Evolutionary conservation across 2,329 filamentous ascomycete genomes (phyloP).

Genomic region (Aspergillus fumigatiaffinis): DNA sequence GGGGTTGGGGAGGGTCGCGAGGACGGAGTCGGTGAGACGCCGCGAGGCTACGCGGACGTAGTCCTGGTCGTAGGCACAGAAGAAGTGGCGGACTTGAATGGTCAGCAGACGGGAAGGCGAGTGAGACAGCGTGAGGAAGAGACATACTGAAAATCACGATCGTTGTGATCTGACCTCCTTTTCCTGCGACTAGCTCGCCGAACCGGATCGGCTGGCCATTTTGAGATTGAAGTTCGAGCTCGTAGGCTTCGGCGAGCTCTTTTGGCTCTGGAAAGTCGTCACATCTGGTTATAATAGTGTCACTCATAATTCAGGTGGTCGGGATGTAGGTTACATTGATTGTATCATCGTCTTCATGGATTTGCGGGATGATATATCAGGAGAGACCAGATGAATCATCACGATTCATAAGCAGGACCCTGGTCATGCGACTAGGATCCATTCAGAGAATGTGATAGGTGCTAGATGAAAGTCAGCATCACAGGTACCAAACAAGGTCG

Average conservation of each 20-base stretch:
- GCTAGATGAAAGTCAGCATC: neutral
- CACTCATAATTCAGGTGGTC: neutral
- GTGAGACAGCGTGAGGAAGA: neutral
- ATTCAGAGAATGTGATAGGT: neutral
- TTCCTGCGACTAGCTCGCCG: conserved; percentile 20
- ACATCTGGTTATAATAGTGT: neutral
- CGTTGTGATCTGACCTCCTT: conserved; percentile 19
- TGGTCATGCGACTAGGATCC: neutral
- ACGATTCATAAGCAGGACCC: neutral
- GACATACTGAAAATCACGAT: conserved; percentile 18
- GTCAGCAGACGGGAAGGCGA: neutral
- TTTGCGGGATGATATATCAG: neutral
- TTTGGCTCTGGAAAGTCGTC: neutral
- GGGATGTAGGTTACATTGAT: too few species aligned
- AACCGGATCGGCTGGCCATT: conserved; percentile 17
- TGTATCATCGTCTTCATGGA: neutral
- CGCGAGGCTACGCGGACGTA: conserved; percentile 16
- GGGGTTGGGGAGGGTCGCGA: conserved; percentile 10
- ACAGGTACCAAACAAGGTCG: neutral
- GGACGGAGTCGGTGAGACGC: conserved; percentile 13
- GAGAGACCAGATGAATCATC: neutral
- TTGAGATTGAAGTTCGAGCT: conserved; percentile 16
- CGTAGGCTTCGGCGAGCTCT: conserved; percentile 15
- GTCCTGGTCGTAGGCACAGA: conserved; percentile 21
- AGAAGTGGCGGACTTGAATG: conserved; percentile 20